Conservation (phyloP, 371 early-diverging fungal species). For the Parasitella parasitica region DNA sequence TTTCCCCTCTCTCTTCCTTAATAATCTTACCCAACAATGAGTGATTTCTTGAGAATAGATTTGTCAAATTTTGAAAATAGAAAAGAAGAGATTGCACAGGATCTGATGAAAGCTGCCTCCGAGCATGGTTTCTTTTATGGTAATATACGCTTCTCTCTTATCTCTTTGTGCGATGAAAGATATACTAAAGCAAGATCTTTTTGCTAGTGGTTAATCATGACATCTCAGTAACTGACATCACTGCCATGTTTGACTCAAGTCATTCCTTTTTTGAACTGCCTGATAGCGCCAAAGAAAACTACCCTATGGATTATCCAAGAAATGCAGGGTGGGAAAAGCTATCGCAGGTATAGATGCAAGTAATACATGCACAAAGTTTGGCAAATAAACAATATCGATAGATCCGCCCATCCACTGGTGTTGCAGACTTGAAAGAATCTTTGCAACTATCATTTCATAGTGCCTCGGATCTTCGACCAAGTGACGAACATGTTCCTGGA, state of each 20-base stretch:
- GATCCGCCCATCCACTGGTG: conserved; percentile 19
- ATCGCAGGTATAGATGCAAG: conserved; percentile 24
- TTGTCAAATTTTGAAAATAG: conserved; percentile 27
- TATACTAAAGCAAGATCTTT: background rate
- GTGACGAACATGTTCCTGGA: conserved; percentile 17
- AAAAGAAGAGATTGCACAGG: conserved; percentile 14
- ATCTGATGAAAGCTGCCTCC: conserved; percentile 24
- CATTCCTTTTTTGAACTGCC: conserved; percentile 20
- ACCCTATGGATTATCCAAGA: conserved; percentile 17
- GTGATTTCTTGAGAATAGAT: conserved; percentile 22
- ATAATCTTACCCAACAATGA: background rate
- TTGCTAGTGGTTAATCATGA: conserved; percentile 21
- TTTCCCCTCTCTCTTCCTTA: background rate
- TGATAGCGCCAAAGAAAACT: conserved; percentile 19
- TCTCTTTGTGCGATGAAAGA: background rate
- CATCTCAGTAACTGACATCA: conserved; percentile 6
- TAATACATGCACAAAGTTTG: too few species aligned
- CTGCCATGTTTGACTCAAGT: conserved; percentile 20
- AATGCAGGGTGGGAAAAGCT: conserved; percentile 29
- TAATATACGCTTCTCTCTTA: background rate
- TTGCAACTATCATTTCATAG: conserved; percentile 21
- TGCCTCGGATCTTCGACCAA: conserved; percentile 12
- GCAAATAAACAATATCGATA: background rate
- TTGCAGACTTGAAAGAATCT: conserved; percentile 17
- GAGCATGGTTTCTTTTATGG: conserved; percentile 32